phyloP scores from a whole-genome alignment of 129 eudicot genomes.

The Calendula officinalis region DNA sequence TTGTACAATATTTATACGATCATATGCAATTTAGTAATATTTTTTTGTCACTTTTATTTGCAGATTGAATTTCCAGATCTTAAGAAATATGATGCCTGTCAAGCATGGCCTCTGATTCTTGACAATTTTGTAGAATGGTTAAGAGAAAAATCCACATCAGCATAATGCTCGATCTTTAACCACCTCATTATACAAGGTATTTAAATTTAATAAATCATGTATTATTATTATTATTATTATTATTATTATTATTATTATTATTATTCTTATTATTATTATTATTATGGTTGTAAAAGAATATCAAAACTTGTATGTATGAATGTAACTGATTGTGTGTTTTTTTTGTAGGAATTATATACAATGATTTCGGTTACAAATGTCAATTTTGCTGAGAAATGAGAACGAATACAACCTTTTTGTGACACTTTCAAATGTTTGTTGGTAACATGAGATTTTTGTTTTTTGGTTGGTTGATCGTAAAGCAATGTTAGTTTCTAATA shows the following conservation, averaged over 20 bases:
- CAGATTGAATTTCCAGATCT: constrained; percentile 82
- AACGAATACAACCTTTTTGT: constrained; percentile 24
- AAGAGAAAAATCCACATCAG: constrained; percentile 43
- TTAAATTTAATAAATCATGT: neutral
- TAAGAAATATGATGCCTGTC: constrained; percentile 54
- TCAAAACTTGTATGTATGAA: neutral
- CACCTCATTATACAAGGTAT: constrained; percentile 39
- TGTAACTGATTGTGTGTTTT: constrained; percentile 3
- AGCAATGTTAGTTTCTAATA: constrained; percentile 12
- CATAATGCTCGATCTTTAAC: constrained; percentile 16
- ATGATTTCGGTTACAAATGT: constrained; percentile 26
- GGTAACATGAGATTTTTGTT: constrained; percentile 14
- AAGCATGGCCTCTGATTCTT: constrained; percentile 83
- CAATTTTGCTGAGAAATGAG: constrained; percentile 37
- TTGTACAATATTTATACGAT: neutral
- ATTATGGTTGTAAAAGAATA: neutral
- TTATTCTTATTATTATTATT: neutral
- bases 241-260: neutral
- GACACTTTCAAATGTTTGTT: constrained; percentile 16
- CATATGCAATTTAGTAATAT: constrained; percentile 18
- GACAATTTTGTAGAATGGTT: constrained; percentile 92
- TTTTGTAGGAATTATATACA: constrained; percentile 32
- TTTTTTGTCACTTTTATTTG: neutral
- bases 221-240: neutral
- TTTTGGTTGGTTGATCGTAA: constrained; percentile 6